Conservation (phyloP, 805 yeast species). For the Saccharomycopsis capsularis region DNA sequence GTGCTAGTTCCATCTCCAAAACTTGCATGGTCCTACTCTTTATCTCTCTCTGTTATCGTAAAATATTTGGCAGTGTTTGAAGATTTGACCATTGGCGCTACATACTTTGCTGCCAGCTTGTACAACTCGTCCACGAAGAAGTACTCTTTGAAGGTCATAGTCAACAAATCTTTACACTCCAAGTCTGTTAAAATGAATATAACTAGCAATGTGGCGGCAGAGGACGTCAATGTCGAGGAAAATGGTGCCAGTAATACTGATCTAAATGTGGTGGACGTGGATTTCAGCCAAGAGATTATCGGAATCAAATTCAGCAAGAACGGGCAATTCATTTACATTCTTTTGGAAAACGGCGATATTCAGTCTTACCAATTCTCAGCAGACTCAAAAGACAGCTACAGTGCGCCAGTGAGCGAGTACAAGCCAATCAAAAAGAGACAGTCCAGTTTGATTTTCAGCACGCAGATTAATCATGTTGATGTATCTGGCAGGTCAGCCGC, state of each 20-base stretch:
- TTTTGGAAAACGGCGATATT: conserved; percentile 7
- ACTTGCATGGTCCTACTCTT: conserved; percentile 45
- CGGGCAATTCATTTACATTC: conserved; percentile 8
- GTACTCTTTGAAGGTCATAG: conserved; percentile 11
- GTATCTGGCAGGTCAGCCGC: not conserved
- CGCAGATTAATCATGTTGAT: not conserved
- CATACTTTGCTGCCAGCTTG: conserved; percentile 14
- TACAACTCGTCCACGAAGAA: conserved; percentile 12
- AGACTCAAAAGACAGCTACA: not conserved
- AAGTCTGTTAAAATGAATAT: not conserved
- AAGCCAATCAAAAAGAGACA: not conserved
- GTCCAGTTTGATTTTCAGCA: not conserved
- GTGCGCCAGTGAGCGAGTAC: not conserved
- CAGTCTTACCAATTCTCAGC: not conserved
- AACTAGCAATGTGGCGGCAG: not conserved
- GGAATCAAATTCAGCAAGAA: conserved; percentile 8
- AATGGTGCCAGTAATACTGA: not conserved
- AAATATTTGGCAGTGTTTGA: conserved; percentile 26
- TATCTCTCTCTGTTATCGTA: conserved; percentile 38
- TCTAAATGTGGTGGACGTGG: conserved; percentile 4
- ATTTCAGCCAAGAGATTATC: conserved; percentile 1
- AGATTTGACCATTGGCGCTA: not conserved
- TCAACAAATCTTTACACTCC: conserved; percentile 3
- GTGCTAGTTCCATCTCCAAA: conserved; percentile 46
- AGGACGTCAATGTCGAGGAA: not conserved